A percentile compares a stretch with the other conserved stretches of the same genome.
Evolutionary conservation across 345 rosid species (phyloP).

Genomic region (Eucalyptus brandiana): DNA sequence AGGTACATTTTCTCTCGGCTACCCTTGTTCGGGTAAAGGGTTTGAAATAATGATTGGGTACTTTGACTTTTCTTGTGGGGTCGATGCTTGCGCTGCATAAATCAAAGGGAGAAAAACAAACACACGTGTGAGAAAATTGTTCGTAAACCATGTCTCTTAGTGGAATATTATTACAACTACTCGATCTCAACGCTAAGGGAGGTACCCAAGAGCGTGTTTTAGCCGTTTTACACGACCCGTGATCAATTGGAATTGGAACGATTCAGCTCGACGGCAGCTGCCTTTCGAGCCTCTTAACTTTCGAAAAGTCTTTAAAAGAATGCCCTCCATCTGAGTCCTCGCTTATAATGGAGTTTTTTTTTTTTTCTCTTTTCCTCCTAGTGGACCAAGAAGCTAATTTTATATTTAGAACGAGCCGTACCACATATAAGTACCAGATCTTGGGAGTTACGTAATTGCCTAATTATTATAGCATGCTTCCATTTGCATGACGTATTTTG

Average conservation of each 20-base stretch:
- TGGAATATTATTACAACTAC: neutral
- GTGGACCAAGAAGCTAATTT: neutral
- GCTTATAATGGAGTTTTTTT: neutral
- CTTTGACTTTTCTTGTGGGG: neutral
- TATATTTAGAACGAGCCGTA: neutral
- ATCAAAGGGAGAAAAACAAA: neutral
- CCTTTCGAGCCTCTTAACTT: neutral
- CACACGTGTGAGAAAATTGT: neutral
- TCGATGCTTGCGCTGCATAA: neutral
- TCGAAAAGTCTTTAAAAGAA: neutral
- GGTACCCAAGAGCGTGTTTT: neutral
- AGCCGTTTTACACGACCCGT: neutral
- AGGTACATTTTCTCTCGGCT: neutral
- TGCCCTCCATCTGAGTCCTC: neutral
- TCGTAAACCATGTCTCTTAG: neutral
- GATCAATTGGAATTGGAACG: neutral
- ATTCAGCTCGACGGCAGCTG: neutral
- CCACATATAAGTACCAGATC: neutral
- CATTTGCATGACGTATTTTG: neutral
- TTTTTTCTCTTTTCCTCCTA: neutral
- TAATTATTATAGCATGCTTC: neutral
- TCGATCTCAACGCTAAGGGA: neutral
- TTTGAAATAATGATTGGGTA: neutral
- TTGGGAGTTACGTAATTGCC: neutral
- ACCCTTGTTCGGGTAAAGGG: neutral